phyloP scores from a whole-genome alignment of 495 filamentous ascomycete species.

The Aspergillus kassunensis region DNA sequence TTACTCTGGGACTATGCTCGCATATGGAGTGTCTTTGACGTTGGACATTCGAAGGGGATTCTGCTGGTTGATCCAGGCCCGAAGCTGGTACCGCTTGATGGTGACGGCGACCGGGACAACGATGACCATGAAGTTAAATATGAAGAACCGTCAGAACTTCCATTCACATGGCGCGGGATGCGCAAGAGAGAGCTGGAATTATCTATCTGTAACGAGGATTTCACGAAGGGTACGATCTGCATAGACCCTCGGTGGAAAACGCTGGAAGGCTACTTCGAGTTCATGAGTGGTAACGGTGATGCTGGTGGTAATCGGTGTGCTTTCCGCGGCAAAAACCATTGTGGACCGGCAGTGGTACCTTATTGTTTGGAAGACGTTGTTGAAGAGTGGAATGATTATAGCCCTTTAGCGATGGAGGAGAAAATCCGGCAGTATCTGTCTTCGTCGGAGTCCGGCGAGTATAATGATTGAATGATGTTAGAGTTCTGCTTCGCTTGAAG shows the following conservation, averaged over 20 bases:
- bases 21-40: slow-evolving; percentile 12
- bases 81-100: not conserved
- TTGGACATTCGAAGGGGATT: slow-evolving; percentile 2
- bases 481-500: too few relatives aligned
- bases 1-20: slow-evolving; percentile 17
- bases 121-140: too few relatives aligned
- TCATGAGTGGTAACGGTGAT: not conserved
- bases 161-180: slow-evolving; percentile 7
- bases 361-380: slow-evolving; percentile 6
- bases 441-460: not conserved
- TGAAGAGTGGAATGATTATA: slow-evolving; percentile 11
- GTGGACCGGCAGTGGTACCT: slow-evolving; percentile 1
- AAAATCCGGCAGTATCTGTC: not conserved
- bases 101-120: too few relatives aligned
- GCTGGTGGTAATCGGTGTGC: not conserved
- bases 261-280: slow-evolving; percentile 5
- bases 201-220: not conserved
- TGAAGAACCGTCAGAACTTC: not conserved
- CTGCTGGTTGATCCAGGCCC: slow-evolving; percentile 11
- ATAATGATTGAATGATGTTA: too few relatives aligned
- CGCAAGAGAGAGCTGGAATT: not conserved
- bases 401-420: not conserved
- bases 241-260: not conserved
- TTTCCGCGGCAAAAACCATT: not conserved
- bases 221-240: slow-evolving; percentile 5